These are phyloP conservation scores for Termitomyces sp. DNA, from an alignment of 768 basidiomycete species.

Conservation along the genomic window DNA sequence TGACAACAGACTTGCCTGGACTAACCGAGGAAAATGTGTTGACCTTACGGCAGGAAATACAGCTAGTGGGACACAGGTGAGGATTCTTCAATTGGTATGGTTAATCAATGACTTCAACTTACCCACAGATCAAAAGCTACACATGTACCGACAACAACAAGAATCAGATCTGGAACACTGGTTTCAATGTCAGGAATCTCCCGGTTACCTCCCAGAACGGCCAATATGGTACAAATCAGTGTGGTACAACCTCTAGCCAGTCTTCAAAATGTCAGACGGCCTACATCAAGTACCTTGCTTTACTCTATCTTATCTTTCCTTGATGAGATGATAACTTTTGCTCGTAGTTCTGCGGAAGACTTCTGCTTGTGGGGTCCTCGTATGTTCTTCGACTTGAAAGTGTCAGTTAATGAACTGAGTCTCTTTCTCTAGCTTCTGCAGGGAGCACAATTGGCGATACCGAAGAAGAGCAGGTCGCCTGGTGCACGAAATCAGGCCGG, in stretches of 20 bases:
- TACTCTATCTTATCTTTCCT: background rate
- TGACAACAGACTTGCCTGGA: slow-evolving; percentile 39
- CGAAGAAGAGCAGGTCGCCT: slow-evolving; percentile 66
- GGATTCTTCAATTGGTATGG: background rate
- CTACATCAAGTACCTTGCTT: slow-evolving; percentile 45
- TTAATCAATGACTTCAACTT: background rate
- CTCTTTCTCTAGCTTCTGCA: background rate
- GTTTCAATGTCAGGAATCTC: slow-evolving; percentile 34
- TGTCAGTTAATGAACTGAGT: background rate
- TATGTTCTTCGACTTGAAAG: slow-evolving; percentile 21
- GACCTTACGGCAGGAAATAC: slow-evolving; percentile 39
- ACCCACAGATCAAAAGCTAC: slow-evolving; percentile 41
- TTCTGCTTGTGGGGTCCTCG: slow-evolving; percentile 69
- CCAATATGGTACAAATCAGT: slow-evolving; percentile 63
- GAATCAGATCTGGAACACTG: slow-evolving; percentile 49
- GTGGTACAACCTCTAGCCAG: slow-evolving; percentile 52
- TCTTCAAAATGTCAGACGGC: slow-evolving; percentile 65
- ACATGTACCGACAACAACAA: slow-evolving; percentile 30
- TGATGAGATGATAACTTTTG: background rate
- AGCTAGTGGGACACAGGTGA: slow-evolving; percentile 27
- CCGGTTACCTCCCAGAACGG: slow-evolving; percentile 44
- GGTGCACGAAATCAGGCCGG: slow-evolving; percentile 67
- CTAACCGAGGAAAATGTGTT: slow-evolving; percentile 39
- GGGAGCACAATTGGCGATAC: slow-evolving; percentile 61
- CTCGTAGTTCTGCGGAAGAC: slow-evolving; percentile 48